Percentiles rank a stretch among this genome's conserved stretches.
Conservation (phyloP, 2,329 filamentous ascomycete genomes). For the Sporothrix schenckii region DNA sequence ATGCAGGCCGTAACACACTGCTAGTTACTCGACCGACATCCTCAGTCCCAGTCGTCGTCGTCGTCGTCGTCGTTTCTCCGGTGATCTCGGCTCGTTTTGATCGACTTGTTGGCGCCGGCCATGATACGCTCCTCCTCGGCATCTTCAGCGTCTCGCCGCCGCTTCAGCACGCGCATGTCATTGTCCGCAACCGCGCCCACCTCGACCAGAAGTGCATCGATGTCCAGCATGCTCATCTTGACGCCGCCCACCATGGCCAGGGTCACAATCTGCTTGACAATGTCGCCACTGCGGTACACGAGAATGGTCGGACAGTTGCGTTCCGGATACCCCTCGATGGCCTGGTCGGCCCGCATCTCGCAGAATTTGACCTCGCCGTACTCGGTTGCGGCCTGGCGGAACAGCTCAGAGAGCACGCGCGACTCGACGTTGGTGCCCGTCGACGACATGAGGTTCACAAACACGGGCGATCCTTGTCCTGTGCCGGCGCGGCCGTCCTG, state of each 20-base stretch:
- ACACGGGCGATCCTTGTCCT: conserved; percentile 48
- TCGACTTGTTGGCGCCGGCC: conserved; percentile 48
- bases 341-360: conserved; percentile 87
- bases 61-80: conserved; percentile 39
- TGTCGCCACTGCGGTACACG: conserved; percentile 90
- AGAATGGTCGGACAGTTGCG: conserved; percentile 92
- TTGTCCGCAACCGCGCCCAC: conserved; percentile 76
- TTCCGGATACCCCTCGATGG: conserved; percentile 96
- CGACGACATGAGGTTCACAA: conserved; percentile 82
- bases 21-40: neutral
- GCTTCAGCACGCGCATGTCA: conserved; percentile 74
- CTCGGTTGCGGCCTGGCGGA: conserved; percentile 78
- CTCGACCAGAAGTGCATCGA: conserved; percentile 80
- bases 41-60: conserved; percentile 43
- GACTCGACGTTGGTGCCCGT: conserved; percentile 83
- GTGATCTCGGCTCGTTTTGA: conserved; percentile 36
- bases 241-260: conserved; percentile 76
- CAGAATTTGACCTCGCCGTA: conserved; percentile 98
- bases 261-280: conserved; percentile 89
- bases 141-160: conserved; percentile 62
- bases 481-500: neutral
- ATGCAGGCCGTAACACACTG: too few relatives aligned
- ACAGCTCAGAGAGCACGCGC: conserved; percentile 78
- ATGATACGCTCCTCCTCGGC: conserved; percentile 60
- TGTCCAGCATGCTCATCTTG: conserved; percentile 69